These are phyloP conservation scores for Hirsutella minnesotensis DNA, from an alignment of 2,329 filamentous ascomycete genomes.

Conservation along the genomic window DNA sequence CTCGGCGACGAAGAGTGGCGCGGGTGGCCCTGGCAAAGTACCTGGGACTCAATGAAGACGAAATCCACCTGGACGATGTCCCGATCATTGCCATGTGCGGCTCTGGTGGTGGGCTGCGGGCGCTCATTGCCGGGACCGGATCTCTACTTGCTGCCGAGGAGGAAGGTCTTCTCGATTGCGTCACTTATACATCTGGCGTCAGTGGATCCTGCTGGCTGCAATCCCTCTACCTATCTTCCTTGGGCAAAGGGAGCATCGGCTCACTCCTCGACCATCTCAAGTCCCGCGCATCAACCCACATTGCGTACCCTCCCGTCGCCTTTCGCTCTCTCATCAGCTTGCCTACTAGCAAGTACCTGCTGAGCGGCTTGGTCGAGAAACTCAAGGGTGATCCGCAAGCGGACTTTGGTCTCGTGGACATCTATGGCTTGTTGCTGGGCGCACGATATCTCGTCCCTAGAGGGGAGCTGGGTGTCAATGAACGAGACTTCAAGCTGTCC, in stretches of 20 bases:
- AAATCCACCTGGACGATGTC: conserved; percentile 87
- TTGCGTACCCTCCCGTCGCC: conserved; percentile 81
- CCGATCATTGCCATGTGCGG: conserved; percentile 90
- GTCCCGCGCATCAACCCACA: conserved; percentile 71
- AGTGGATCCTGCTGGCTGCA: conserved; percentile 96
- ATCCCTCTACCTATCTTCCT: conserved; percentile 63
- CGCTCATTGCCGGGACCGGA: conserved; percentile 80
- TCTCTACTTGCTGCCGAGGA: conserved; percentile 77
- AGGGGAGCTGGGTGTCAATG: conserved; percentile 62
- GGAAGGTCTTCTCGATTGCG: conserved; percentile 82
- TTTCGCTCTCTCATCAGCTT: conserved; percentile 72
- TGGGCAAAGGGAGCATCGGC: conserved; percentile 55
- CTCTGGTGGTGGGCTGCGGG: conserved; percentile 81
- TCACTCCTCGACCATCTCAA: conserved; percentile 77
- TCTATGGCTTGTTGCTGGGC: conserved; percentile 79
- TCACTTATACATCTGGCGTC: conserved; percentile 90
- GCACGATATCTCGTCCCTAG: conserved; percentile 73
- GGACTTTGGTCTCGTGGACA: conserved; percentile 81
- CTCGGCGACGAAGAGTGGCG: conserved; percentile 55
- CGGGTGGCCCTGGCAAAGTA: conserved; percentile 70
- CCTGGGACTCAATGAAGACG: conserved; percentile 61
- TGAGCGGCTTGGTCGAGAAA: conserved; percentile 85
- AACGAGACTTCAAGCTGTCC: conserved; percentile 79
- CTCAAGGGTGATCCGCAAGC: conserved; percentile 60
- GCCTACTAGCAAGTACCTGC: conserved; percentile 84